Base-by-base conservation (phyloP, 768 basidiomycete genomes). In the Symmetrospora coprosmae region DNA sequence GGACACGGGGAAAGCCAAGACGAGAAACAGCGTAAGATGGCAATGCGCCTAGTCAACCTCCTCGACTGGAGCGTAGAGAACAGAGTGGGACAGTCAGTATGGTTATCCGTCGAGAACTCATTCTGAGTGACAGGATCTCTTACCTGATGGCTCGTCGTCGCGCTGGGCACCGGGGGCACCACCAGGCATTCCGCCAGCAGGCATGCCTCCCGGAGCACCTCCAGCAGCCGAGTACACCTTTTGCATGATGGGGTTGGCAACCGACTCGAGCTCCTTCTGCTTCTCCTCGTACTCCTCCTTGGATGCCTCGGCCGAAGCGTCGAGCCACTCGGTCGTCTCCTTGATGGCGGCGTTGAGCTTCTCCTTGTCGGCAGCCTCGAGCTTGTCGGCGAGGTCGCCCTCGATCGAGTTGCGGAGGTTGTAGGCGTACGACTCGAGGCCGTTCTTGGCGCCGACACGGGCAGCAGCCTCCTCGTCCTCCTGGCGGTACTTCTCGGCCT, bases 231-330 rank as follows among this genome's bases (percentile, higher is more conserved):
- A 68, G 72, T 92, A 91, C 27, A 91, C 45, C 68, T 78, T 79
- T 72, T 78, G 78, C 79, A 81, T 80, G 69, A 83, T 82, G 11
- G 82, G 82, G 73, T 75, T 80, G 68, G 88, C 86, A 66, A 91
- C 71, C 17, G 70, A 75, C 76, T 94, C 90, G 50, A 96, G 77
- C 75, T 94, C 90, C 78, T 91, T 91, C 73, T 91, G 89, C 76
- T 82, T 85, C 69, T 78, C 79, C 73, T 86, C 86, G 75, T 91
- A 90, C 76, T 96, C 91, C 70, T 90, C 87, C 77, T 87, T 90
- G 66, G 85, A 85, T 1, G 81, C 92, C 71, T 92, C 87, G 71
- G 88, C 85, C 37, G 88, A 86, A 60, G 68, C 66, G 19, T 85
- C 84, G 64, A 94, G 82, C 86, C 86, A 88, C 34, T 76, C 71